Evolutionary conservation across 2,329 filamentous ascomycete species (phyloP).

Genomic region (Colletotrichum sp.): DNA sequence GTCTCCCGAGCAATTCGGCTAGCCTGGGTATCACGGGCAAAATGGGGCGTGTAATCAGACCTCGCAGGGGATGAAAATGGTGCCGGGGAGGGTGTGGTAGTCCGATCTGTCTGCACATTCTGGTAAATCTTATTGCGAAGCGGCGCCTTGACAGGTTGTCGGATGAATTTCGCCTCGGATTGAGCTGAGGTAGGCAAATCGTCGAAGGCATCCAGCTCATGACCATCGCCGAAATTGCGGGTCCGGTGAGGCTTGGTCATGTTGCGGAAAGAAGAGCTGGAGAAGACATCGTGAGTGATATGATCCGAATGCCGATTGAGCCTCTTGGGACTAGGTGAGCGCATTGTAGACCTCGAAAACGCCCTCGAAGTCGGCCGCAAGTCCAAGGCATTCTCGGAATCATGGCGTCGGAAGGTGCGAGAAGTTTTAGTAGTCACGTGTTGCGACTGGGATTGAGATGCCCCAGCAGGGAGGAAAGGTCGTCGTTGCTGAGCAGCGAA

Average conservation of each 20-base stretch:
- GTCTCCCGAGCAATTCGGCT: slow-evolving; percentile 70
- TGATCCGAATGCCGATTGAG: slow-evolving; percentile 37
- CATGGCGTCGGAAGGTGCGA: slow-evolving; percentile 77
- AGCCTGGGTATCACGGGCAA: slow-evolving; percentile 69
- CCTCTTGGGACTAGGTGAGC: slow-evolving; percentile 65
- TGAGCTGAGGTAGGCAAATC: slow-evolving; percentile 88
- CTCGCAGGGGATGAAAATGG: slow-evolving; percentile 61
- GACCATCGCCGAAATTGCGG: slow-evolving; percentile 87
- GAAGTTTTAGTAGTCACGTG: slow-evolving; percentile 75
- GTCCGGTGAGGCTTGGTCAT: slow-evolving; percentile 43
- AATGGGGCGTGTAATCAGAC: slow-evolving; percentile 61
- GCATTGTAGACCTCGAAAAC: slow-evolving; percentile 61
- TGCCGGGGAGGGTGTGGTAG: slow-evolving; percentile 56
- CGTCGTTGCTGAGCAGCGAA: slow-evolving; percentile 60
- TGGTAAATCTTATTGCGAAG: slow-evolving; percentile 63
- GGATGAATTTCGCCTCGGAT: slow-evolving; percentile 82
- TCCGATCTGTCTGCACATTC: slow-evolving; percentile 59
- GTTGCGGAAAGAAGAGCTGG: slow-evolving; percentile 18
- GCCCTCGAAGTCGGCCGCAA: slow-evolving; percentile 62
- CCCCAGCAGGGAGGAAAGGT: slow-evolving; percentile 82
- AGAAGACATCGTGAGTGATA: slow-evolving; percentile 20
- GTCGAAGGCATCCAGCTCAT: slow-evolving; percentile 91
- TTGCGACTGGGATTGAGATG: slow-evolving; percentile 76
- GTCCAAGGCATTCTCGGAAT: slow-evolving; percentile 75
- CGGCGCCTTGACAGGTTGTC: slow-evolving; percentile 74